phyloP scores from a whole-genome alignment of 768 basidiomycete species.

The Leucocoprinus birnbaumii region DNA sequence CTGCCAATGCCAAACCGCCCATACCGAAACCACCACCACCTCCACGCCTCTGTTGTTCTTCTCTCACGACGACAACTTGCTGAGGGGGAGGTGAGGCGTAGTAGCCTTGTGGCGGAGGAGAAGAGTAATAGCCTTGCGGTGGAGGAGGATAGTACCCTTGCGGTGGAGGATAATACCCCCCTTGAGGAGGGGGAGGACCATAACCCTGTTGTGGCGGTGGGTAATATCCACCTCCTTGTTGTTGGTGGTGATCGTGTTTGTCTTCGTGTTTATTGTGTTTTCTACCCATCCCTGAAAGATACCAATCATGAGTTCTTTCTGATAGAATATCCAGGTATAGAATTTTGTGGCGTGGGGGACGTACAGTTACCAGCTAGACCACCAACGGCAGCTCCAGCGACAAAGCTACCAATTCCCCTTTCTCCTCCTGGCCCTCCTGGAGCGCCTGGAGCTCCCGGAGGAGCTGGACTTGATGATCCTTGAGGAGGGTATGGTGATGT shows the following conservation, averaged over 20 bases:
- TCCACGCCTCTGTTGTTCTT: conserved; percentile 33
- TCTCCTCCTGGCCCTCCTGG: too few relatives aligned
- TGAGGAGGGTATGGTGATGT: conserved; percentile 7
- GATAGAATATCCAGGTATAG: too few relatives aligned
- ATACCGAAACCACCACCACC: conserved; percentile 44
- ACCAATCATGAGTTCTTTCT: too few relatives aligned
- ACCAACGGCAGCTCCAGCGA: too few relatives aligned
- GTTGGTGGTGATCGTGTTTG: not conserved
- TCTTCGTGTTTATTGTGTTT: too few relatives aligned
- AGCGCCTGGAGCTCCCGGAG: too few relatives aligned
- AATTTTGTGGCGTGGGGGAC: too few relatives aligned
- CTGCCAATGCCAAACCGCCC: conserved; percentile 32
- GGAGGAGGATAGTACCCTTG: not conserved
- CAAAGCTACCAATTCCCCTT: too few relatives aligned
- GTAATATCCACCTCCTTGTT: not conserved
- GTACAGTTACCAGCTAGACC: too few relatives aligned
- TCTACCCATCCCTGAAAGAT: too few relatives aligned
- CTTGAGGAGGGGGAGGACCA: not conserved
- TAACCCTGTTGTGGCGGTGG: not conserved
- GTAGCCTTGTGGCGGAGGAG: conserved; percentile 18
- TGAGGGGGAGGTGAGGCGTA: conserved; percentile 16
- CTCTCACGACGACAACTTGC: conserved; percentile 23
- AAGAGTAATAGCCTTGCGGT: not conserved
- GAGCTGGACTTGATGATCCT: not conserved
- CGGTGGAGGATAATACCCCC: not conserved